These are phyloP conservation scores for Hippophae gyantsensis DNA, from an alignment of 306 rosid genomes.

Conservation along the genomic window DNA sequence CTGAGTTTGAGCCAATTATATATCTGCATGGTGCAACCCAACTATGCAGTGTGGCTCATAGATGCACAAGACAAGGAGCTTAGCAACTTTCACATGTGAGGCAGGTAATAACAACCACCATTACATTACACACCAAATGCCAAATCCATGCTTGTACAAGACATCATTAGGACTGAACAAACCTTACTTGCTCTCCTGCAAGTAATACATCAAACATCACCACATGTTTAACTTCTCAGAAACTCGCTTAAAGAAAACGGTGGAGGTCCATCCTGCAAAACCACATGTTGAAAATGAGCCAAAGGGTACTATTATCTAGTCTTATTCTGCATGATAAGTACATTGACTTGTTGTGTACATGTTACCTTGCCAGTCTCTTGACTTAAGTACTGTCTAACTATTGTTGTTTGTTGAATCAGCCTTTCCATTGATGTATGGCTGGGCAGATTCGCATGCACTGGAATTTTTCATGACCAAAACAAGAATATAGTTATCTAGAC, in stretches of 20 bases:
- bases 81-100: constrained; percentile 12
- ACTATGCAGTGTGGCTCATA: constrained; percentile 15
- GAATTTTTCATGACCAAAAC: constrained; percentile 22
- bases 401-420: constrained; percentile 70
- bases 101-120: constrained; percentile 13
- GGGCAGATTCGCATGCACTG: constrained; percentile 68
- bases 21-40: constrained; percentile 9
- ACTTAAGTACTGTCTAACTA: constrained; percentile 61
- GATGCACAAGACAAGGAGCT: constrained; percentile 19
- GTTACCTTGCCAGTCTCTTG: constrained; percentile 65
- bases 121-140: constrained; percentile 9
- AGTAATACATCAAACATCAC: constrained; percentile 12
- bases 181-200: constrained; percentile 16
- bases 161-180: constrained; percentile 1
- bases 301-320: constrained; percentile 6
- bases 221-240: constrained; percentile 41
- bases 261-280: constrained; percentile 53
- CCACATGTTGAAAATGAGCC: constrained; percentile 3
- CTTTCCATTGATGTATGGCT: constrained; percentile 76
- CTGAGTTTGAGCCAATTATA: constrained; percentile 9
- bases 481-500: background rate
- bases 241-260: constrained; percentile 66
- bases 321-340: background rate
- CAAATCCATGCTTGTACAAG: constrained; percentile 20
- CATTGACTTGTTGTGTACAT: background rate